phyloP scores from a whole-genome alignment of 1,139 yeast genomes.

The Keqinozyma sinolaborantium region DNA sequence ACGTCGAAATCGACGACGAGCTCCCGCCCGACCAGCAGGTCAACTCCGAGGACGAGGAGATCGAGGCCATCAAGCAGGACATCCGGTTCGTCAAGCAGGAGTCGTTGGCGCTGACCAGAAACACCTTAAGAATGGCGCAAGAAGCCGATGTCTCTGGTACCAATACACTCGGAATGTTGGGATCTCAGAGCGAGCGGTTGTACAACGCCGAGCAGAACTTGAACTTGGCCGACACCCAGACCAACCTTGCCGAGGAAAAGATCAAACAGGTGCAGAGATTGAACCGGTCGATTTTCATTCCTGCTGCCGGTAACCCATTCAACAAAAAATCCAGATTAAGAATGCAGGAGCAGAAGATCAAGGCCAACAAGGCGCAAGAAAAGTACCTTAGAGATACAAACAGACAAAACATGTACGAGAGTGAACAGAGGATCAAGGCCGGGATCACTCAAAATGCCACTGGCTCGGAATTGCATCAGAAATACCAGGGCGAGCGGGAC shows the following conservation, averaged over 20 bases:
- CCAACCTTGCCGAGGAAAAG: conserved; percentile 77
- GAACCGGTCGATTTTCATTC: conserved; percentile 79
- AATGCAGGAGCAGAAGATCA: conserved; percentile 70
- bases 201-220: conserved; percentile 77
- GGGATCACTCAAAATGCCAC: conserved; percentile 41
- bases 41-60: conserved; percentile 75
- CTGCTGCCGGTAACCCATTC: conserved; percentile 83
- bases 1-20: conserved; percentile 40
- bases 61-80: conserved; percentile 82
- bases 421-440: conserved; percentile 43
- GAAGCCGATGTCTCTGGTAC: conserved; percentile 91
- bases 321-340: conserved; percentile 74
- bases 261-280: conserved; percentile 76
- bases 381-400: conserved; percentile 44
- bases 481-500: conserved; percentile 48
- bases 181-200: conserved; percentile 84
- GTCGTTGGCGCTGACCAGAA: conserved; percentile 80
- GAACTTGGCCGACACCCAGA: conserved; percentile 77
- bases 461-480: conserved; percentile 37
- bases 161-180: conserved; percentile 87
- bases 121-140: conserved; percentile 82
- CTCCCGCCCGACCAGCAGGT: conserved; percentile 44
- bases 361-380: conserved; percentile 63
- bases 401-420: conserved; percentile 41
- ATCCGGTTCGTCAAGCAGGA: conserved; percentile 84